phyloP scores from a whole-genome alignment of 768 basidiomycete genomes.

The Leccinellum albellum region DNA sequence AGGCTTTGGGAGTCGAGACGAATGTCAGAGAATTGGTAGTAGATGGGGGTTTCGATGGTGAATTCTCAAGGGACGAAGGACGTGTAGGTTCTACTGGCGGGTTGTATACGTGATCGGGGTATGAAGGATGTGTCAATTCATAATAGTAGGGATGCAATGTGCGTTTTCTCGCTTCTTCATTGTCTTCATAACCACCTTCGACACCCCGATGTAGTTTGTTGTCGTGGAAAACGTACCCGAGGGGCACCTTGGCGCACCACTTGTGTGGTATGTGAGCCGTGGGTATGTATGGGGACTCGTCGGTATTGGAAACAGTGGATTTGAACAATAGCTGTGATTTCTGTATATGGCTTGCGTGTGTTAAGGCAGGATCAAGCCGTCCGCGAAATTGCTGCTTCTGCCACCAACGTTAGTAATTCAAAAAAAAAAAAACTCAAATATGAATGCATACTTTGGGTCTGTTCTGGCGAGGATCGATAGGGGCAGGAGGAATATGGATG shows the following conservation, averaged over 20 bases:
- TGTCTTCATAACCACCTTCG: constrained; percentile 9
- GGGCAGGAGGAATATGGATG: constrained; percentile 50
- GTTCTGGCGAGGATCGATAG: constrained; percentile 8
- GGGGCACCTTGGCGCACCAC: constrained; percentile 77
- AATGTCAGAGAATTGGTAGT: constrained; percentile 52
- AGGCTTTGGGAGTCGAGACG: constrained; percentile 54
- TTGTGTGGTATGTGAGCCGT: constrained; percentile 58
- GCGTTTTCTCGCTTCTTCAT: constrained; percentile 22
- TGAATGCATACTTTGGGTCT: constrained; percentile 32
- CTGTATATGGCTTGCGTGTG: constrained; percentile 68
- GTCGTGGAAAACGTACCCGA: constrained; percentile 56
- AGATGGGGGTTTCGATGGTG: constrained; percentile 17
- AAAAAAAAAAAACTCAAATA: neutral
- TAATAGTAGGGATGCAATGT: constrained; percentile 76
- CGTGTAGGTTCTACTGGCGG: constrained; percentile 44
- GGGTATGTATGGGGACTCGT: constrained; percentile 61
- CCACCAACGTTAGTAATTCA: constrained; percentile 7
- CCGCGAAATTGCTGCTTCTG: constrained; percentile 39
- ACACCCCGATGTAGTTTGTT: constrained; percentile 20
- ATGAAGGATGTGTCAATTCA: constrained; percentile 73
- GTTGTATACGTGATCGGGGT: constrained; percentile 66
- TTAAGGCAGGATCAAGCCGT: constrained; percentile 55
- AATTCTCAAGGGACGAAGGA: constrained; percentile 59
- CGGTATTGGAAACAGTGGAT: constrained; percentile 52
- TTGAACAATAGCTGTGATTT: constrained; percentile 85